Evolutionary conservation across 2,329 filamentous ascomycete genomes (phyloP), one percentile per base, ranked within the genome.

Genomic region (Fusarium denticulatum): DNA sequence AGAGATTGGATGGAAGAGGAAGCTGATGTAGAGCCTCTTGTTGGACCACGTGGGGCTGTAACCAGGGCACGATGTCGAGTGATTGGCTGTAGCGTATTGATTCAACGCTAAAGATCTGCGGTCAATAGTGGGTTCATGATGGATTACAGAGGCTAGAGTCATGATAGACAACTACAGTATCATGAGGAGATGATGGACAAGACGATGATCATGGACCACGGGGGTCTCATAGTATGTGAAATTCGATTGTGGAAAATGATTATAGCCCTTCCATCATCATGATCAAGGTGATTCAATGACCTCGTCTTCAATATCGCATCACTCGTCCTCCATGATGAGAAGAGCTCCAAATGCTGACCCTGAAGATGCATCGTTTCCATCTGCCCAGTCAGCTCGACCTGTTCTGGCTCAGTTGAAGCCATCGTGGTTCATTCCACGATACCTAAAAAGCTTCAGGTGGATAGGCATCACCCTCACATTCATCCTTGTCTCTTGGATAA

Each of bases 71-170:
- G 76, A 65, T 78, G 74, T 20, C 46, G 53, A 69, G 61, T 69
- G 76, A 77, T 78, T 77, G 76, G 76, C 47, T 47, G 40, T 42
- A 61, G 63, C 63, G 63, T 67, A 67, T 67, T 24, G 30, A 53
- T 57, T 32, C 53, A 14, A 9, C 32, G 26, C 56, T 67, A 67
- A 42, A 50, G 63, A 67, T 67, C 62, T 22, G 30, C 39, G 7
- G 18, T 39, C 6, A 20, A 37, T 10, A 37, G 56, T 58, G 56
- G 56, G 64, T 45, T 53, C 36, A 64, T 61, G 60, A 64, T 43
- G 46, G 26, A 20, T 34, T 18, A 8, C 13, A 12, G 50, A 37
- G 32, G 36, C 50, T 40, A 37, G 30, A 50, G 56, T 50, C 56
- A 58, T 58, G 56, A 58, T 50, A 26, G 30, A 47, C 1, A 39